These are phyloP conservation scores for Massariosphaeria phaeospora DNA, from an alignment of 495 filamentous ascomycete species.

Conservation along the genomic window DNA sequence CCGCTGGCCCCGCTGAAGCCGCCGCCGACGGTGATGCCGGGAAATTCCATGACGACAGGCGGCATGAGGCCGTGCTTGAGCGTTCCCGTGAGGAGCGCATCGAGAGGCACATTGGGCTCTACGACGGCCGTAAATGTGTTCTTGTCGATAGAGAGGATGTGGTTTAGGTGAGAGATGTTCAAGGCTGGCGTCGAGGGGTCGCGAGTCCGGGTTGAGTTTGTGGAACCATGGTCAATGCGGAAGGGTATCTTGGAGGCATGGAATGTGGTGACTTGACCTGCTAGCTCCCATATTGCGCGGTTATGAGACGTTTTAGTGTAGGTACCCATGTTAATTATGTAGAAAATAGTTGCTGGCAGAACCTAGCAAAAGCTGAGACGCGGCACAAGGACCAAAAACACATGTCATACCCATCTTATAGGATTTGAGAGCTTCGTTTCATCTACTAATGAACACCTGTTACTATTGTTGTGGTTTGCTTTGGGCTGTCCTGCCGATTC, in stretches of 20 bases:
- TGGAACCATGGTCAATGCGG: constrained; percentile 73
- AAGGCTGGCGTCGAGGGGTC: constrained; percentile 37
- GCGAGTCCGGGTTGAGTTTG: constrained; percentile 63
- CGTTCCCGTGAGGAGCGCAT: constrained; percentile 52
- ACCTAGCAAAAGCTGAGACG: too few relatives aligned
- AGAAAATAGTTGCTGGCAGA: too few relatives aligned
- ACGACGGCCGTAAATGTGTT: constrained; percentile 44
- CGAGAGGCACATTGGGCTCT: constrained; percentile 66
- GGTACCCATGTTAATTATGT: too few relatives aligned
- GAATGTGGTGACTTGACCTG: constrained; percentile 52
- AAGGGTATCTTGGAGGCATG: constrained; percentile 59
- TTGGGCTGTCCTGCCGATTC: too few relatives aligned
- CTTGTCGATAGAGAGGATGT: constrained; percentile 43
- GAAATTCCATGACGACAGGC: constrained; percentile 60
- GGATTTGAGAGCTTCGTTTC: too few relatives aligned
- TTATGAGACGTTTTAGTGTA: too few relatives aligned
- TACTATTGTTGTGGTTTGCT: too few relatives aligned
- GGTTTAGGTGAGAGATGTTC: constrained; percentile 47
- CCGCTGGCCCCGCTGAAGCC: constrained; percentile 58
- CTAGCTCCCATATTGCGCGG: too few relatives aligned
- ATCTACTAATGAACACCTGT: too few relatives aligned
- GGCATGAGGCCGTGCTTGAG: constrained; percentile 52
- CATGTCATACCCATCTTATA: too few relatives aligned
- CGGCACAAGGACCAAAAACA: too few relatives aligned
- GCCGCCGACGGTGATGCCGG: constrained; percentile 60